Base-by-base conservation (phyloP, 1,284 basidiomycete species). In the Pseudozyma hubeiensis region DNA sequence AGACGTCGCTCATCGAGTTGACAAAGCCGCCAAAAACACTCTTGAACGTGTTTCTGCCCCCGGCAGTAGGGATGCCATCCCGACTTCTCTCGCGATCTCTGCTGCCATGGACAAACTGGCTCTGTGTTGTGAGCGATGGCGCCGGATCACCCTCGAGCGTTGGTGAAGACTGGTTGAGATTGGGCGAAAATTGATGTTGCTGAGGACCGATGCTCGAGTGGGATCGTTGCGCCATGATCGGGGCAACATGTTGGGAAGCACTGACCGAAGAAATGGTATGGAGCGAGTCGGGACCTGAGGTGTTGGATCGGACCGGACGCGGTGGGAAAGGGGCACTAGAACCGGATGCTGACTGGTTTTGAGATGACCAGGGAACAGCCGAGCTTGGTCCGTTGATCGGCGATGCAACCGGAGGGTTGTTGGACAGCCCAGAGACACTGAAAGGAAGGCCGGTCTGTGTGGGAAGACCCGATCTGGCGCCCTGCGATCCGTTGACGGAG, bases 1-100 rank as follows among this genome's bases (percentile, higher is more conserved):
- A 90, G 75, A 95, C 90, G 77, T 93, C 92, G 60, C 81, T 84
- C 75, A 85, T 83, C 5, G 82, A 84, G 54, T 83, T 83, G 57
- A 85, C 83, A 37, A 85, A 80, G 33, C 83, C 83, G 52, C 83
- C 84, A 75, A 85, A 80, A 64, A 84, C 83, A 62, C 79, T 82
- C 62, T 85, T 85, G 75, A 85, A 79, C 0, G 81, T 77, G 34
- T 75, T 77, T 13, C 67, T 59, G 57, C 70, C 59, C n/a, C 75
- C 66, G 0, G 72, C 67, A 4, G 64, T 70, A 9, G 62, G 35
- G 43, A 44, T 65, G 35, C 72, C 72, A 53, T 75, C 71, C 35
- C 73, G 63, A 44, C 73, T 73, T 30, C 64, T 59, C 30, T 68
- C 72, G 11, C 66, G 54, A 48, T 75, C 71, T 11, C 75, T 45